These are phyloP conservation scores for Przewalskia tangutica DNA, from an alignment of 257 asterid species.

Conservation along the genomic window DNA sequence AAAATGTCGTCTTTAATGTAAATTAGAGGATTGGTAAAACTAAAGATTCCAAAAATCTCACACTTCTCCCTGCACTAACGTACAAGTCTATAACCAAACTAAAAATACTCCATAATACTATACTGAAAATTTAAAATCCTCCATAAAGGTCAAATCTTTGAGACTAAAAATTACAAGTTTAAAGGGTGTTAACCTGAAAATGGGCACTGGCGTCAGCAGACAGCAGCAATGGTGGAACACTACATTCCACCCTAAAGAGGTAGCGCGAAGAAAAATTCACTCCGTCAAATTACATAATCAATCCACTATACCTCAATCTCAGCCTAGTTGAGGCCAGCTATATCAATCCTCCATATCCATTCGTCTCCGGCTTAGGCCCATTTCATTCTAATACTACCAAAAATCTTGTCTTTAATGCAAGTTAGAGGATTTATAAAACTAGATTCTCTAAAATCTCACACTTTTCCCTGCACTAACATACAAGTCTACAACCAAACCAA, in stretches of 20 bases:
- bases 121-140: background rate
- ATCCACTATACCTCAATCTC: background rate
- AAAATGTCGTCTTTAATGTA: background rate
- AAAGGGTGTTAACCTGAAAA: slow-evolving; percentile 49
- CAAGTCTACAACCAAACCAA: background rate
- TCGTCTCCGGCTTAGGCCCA: background rate
- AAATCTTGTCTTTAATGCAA: background rate
- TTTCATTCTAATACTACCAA: background rate
- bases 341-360: background rate
- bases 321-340: background rate
- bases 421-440: background rate
- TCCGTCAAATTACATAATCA: background rate
- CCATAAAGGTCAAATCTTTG: background rate
- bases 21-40: background rate
- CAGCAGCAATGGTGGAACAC: slow-evolving; percentile 90
- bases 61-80: background rate
- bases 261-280: slow-evolving; percentile 11
- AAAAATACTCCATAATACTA: background rate
- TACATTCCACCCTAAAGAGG: slow-evolving; percentile 65
- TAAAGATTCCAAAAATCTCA: background rate
- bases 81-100: background rate
- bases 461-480: background rate
- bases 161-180: slow-evolving; percentile 2
- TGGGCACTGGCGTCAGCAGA: slow-evolving; percentile 81
- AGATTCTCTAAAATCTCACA: background rate